A percentile compares a stretch with the other conserved stretches of the same genome.
Evolutionary conservation across 2,329 filamentous ascomycete genomes (phyloP).

Genomic region (Zasmidium cellare): DNA sequence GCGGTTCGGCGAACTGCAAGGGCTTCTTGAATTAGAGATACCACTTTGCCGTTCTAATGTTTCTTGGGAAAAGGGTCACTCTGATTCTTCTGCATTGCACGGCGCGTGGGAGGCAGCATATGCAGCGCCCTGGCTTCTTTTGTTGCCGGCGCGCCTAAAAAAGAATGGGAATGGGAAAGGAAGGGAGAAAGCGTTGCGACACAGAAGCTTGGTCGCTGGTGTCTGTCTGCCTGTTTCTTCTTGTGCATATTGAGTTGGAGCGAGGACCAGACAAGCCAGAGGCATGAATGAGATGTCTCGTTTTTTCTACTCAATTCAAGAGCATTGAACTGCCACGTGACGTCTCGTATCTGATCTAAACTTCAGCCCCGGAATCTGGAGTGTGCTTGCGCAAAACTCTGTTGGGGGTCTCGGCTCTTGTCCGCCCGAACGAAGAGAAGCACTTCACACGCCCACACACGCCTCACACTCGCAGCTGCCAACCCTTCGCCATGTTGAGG

Average conservation of each 20-base stretch:
- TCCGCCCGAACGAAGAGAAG: not conserved
- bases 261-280: not conserved
- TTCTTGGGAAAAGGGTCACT: not conserved
- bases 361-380: not conserved
- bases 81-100: not conserved
- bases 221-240: not conserved
- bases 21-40: slow-evolving; percentile 84
- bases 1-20: slow-evolving; percentile 94
- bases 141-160: too few species aligned
- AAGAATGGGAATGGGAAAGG: not conserved
- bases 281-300: too few species aligned
- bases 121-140: too few species aligned
- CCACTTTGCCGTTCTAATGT: slow-evolving; percentile 1
- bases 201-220: not conserved
- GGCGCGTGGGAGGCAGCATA: not conserved
- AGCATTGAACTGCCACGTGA: not conserved
- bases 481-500: not conserved
- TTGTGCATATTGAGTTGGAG: slow-evolving; percentile 3
- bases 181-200: not conserved
- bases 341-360: not conserved
- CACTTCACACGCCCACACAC: not conserved
- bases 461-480: not conserved
- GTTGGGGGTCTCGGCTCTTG: not conserved
- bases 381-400: not conserved
- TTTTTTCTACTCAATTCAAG: too few species aligned